Percentiles rank a stretch among this genome's conserved stretches.
These are phyloP conservation scores for Ophiostoma populinum DNA, from an alignment of 2,329 filamentous ascomycete genomes.

Conservation along the genomic window DNA sequence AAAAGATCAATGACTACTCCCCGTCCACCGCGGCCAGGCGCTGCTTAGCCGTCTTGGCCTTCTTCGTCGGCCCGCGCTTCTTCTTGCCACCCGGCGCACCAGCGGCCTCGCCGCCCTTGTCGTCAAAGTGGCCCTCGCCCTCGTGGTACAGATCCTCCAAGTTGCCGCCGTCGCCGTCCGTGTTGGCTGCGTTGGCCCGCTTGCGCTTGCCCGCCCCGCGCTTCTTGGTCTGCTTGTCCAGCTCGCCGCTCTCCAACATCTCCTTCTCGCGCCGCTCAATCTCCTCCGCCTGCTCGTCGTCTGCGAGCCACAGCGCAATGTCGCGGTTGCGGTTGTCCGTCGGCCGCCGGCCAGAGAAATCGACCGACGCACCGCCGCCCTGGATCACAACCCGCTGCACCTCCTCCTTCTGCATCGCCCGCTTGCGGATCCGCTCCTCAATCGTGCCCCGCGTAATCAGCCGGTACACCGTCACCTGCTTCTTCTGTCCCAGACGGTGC, in stretches of 20 bases:
- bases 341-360: constrained; percentile 83
- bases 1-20: constrained; percentile 16
- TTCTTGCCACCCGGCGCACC: constrained; percentile 38
- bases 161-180: constrained; percentile 28
- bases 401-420: constrained; percentile 94
- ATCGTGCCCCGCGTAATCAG: constrained; percentile 94
- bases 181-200: constrained; percentile 17
- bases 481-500: constrained; percentile 89
- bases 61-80: constrained; percentile 33
- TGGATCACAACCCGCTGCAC: constrained; percentile 95
- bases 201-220: constrained; percentile 39
- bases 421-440: constrained; percentile 93
- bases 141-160: constrained; percentile 98
- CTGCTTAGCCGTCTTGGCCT: constrained; percentile 53
- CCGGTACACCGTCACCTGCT: constrained; percentile 91
- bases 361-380: constrained; percentile 56
- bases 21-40: constrained; percentile 51
- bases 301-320: constrained; percentile 96
- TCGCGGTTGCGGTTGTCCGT: constrained; percentile 91
- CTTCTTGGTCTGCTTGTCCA: constrained; percentile 43
- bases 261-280: constrained; percentile 89
- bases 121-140: constrained; percentile 97
- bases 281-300: constrained; percentile 87
- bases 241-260: constrained; percentile 54
- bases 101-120: constrained; percentile 38